phyloP scores from a whole-genome alignment of 805 yeast species.

The Wickerhamiella siamensis region DNA sequence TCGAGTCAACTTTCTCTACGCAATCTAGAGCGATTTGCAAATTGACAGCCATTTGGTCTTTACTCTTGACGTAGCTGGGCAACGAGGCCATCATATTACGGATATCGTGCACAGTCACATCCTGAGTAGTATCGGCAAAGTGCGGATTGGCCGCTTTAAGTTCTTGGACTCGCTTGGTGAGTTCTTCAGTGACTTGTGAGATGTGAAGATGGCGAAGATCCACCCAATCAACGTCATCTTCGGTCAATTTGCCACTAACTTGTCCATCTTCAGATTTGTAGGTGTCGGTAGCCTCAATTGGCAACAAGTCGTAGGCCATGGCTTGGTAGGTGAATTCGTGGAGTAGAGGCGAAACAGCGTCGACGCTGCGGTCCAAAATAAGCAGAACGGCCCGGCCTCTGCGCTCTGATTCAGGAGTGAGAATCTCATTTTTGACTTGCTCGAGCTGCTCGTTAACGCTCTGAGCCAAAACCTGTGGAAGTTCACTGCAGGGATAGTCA shows the following conservation, averaged over 20 bases:
- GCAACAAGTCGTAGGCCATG: conserved; percentile 64
- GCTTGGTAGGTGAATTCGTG: conserved; percentile 91
- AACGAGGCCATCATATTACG: conserved; percentile 46
- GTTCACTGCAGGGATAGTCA: conserved; percentile 37
- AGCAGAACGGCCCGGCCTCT: conserved; percentile 58
- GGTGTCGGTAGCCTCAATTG: conserved; percentile 30
- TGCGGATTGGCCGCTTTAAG: conserved; percentile 60
- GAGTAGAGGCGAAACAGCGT: conserved; percentile 64
- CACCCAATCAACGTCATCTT: conserved; percentile 58
- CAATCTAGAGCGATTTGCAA: conserved; percentile 41
- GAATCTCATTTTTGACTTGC: conserved; percentile 26
- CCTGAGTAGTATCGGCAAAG: conserved; percentile 52
- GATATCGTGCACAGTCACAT: conserved; percentile 53
- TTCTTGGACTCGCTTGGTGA: conserved; percentile 44
- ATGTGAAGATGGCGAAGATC: conserved; percentile 61
- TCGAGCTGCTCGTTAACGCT: conserved; percentile 60
- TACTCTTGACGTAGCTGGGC: conserved; percentile 25
- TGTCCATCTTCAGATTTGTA: conserved; percentile 33
- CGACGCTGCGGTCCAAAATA: conserved; percentile 72
- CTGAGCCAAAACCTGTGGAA: conserved; percentile 58
- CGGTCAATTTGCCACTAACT: conserved; percentile 38
- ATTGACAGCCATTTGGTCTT: conserved; percentile 25
- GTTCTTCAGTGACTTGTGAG: conserved; percentile 51
- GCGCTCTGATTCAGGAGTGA: conserved; percentile 19
- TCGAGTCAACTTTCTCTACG: conserved; percentile 41